Evolutionary conservation across 148 eudicot genomes (phyloP).

Genomic region (Chenopodium album): DNA sequence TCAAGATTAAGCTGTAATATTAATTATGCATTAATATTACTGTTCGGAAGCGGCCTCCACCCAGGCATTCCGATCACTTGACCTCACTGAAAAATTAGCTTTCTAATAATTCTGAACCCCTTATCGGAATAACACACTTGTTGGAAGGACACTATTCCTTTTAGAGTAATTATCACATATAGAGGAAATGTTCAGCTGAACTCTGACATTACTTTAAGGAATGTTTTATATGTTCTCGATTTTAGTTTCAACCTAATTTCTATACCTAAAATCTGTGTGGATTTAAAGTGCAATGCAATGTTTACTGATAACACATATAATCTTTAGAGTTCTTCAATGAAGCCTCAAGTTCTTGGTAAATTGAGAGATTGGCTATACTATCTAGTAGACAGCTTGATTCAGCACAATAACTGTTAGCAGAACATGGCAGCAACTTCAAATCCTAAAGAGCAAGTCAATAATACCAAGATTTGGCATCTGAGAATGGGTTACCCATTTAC

Average conservation of each 20-base stretch:
- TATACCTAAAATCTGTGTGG: background rate
- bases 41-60: too few relatives aligned
- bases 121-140: too few relatives aligned
- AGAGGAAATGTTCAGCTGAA: background rate
- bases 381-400: background rate
- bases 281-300: background rate
- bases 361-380: background rate
- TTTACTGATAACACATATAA: background rate
- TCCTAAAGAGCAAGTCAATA: too few relatives aligned
- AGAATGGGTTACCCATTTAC: background rate
- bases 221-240: background rate
- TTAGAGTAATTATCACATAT: background rate
- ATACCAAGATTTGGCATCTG: slow-evolving; percentile 3
- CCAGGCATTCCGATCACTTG: too few relatives aligned
- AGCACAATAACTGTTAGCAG: background rate
- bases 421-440: too few relatives aligned
- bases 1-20: too few relatives aligned
- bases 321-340: background rate
- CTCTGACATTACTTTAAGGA: background rate
- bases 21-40: too few relatives aligned
- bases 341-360: background rate
- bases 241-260: background rate
- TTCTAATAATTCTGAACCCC: too few relatives aligned
- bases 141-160: too few relatives aligned
- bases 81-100: too few relatives aligned